These are phyloP conservation scores for Gossypium davidsonii DNA, from an alignment of 441 rosid species.

Conservation along the genomic window DNA sequence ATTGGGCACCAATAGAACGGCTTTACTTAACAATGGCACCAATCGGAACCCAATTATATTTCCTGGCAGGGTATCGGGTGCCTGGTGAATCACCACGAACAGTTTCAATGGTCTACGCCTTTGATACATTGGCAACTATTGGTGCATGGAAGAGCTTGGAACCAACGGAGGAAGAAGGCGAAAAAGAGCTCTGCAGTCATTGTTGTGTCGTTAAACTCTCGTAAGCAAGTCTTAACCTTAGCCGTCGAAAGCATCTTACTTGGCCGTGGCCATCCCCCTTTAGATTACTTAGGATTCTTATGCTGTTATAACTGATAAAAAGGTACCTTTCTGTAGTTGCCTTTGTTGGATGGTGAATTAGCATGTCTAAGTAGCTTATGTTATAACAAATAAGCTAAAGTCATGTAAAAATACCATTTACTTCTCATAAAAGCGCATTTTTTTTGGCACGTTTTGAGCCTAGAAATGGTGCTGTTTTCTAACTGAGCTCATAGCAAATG, in stretches of 20 bases:
- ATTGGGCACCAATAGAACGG: conserved; percentile 18
- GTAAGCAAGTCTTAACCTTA: neutral
- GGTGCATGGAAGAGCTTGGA: conserved; percentile 42
- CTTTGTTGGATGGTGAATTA: neutral
- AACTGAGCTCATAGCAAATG: too few relatives aligned
- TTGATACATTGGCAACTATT: conserved; percentile 27
- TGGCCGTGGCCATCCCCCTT: neutral
- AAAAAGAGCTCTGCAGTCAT: conserved; percentile 51
- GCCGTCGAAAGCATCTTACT: neutral
- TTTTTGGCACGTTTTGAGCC: neutral
- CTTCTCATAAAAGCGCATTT: neutral
- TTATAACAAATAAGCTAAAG: too few relatives aligned
- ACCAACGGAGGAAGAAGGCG: conserved; percentile 32
- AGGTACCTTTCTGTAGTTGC: neutral
- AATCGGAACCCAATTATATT: conserved; percentile 35
- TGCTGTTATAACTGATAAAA: neutral
- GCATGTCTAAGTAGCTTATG: neutral
- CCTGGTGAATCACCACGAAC: conserved; percentile 24
- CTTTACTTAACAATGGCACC: conserved; percentile 47
- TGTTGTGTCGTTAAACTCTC: conserved; percentile 38
- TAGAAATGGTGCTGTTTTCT: neutral
- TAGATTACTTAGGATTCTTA: neutral
- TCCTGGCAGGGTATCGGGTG: conserved; percentile 36
- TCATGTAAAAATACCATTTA: neutral
- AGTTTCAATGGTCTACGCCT: conserved; percentile 25